Base-by-base conservation (phyloP, 2,329 filamentous ascomycete genomes). In the Emmonsia crescens region DNA sequence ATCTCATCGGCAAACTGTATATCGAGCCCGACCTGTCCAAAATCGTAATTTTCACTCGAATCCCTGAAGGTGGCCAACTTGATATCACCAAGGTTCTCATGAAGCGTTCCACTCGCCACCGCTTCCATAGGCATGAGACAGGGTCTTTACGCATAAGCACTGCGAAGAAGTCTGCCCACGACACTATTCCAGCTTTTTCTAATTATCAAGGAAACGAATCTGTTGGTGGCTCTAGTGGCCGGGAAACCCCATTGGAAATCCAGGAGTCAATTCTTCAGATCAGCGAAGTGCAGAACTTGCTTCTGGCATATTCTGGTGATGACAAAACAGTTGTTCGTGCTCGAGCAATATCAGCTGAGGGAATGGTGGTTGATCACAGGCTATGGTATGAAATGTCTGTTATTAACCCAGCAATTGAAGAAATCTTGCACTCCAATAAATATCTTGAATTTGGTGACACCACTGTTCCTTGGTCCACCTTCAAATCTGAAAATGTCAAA, bases 331-430 rank as follows among this genome's bases (percentile, higher is more conserved):
- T 68, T 2, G 64, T 74, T 36, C 70, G 70, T 42, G 72, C 71
- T 12, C 69, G 69, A 19, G 71, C 70, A 29, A 60, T 60, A 2
- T 48, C 61, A 14, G 51, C 66, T 5, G 59, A 66, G 3, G 68
- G 73, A 3, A 73, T 76, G 71, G 64, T 71, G n/a, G 63, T 65
- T 6, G 66, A 65, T 3, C 71, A 70, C 16, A 68, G 70, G 5
- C 68, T 74, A 3, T 77, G 76, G 72, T 76, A 74, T 62, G 74
- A 77, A 57, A 68, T 71, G 3, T 75, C 76, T 1, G 62, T 78
- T 12, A 65, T 74, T 9, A 75, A 74, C 59, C 66, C 69, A 4
- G 62, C 65, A 1, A 71, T 78, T n/a, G 71, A 75, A 31, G 61
- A 69, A 4, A 64, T 72, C 0, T 64, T 78, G 21, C 63, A 67